Evolutionary conservation across 768 basidiomycete genomes (phyloP), one percentile per base, ranked within the genome.

Genomic region (Fistulinella prunicolor): DNA sequence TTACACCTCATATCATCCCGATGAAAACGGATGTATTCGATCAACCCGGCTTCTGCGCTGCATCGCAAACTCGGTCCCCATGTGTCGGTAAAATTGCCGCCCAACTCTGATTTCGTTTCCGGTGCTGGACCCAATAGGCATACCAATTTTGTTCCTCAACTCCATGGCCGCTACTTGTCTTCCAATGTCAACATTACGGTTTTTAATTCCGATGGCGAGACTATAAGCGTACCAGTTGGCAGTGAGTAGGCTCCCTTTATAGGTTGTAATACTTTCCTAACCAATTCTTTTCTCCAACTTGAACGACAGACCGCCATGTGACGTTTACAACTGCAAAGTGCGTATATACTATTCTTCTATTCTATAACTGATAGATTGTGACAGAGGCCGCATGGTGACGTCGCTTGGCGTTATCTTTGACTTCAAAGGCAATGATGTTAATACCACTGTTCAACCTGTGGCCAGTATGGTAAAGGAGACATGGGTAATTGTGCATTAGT

Each of bases 171-270:
- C 38, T 94, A 92, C 64, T 69, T 96, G 39, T 82, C 89, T 1
- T 89, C 85, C 2, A 95, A 95, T 58, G 87, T 81, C 46, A 89
- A 94, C 69, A 89, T 95, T 61, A 92, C 90, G 2, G 60, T 86
- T 9, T 53, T 73, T 14, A 75, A 79, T 56, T 57, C 69, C 34
- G 44, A 64, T 13, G 72, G 70, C 13, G 50, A 68, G 21, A 51
- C 49, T 2, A 61, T 67, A 49, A 75, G 65, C 41, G 68, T 75
- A 1, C 75, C 78, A 0, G 63, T 79, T 35, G 79, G 80, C 20
- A 68, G 74, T 73, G 51, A 47, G 70, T 7, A 0, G 30, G n/a
- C n/a, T n/a, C n/a, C 30, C 17, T 17, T n/a, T 16, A 17, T 6
- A 19, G 17, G 4, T 14, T 9, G 13, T 12, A 14, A 9, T 14